These are phyloP conservation scores for Margaritispora aquatica DNA, from an alignment of 495 filamentous ascomycete species.

Conservation along the genomic window DNA sequence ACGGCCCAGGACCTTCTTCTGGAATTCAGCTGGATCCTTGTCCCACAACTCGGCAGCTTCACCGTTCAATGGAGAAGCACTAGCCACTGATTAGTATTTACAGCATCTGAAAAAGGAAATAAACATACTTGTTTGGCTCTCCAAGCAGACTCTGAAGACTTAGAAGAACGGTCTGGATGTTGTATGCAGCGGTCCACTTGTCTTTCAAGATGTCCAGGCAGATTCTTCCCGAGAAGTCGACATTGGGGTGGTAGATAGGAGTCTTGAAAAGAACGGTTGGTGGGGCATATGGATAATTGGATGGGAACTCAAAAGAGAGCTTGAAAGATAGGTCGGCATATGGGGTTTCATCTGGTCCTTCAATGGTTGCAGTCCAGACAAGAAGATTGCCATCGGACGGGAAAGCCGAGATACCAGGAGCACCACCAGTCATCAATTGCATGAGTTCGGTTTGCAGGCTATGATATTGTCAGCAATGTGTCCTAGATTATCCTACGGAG, in stretches of 20 bases:
- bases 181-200: conserved; percentile 94
- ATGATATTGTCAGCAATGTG: conserved; percentile 18
- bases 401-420: conserved; percentile 92
- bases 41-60: conserved; percentile 97
- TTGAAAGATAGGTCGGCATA: conserved; percentile 88
- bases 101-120: not conserved
- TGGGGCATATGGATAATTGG: conserved; percentile 90
- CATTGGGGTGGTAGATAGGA: conserved; percentile 90
- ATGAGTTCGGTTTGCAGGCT: conserved; percentile 96
- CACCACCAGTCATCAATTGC: conserved; percentile 92
- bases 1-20: conserved; percentile 56
- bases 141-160: conserved; percentile 93
- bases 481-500: not conserved
- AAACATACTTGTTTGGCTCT: conserved; percentile 90
- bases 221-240: conserved; percentile 88
- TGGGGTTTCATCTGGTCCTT: conserved; percentile 83
- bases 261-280: conserved; percentile 91
- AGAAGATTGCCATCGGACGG: conserved; percentile 85
- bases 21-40: conserved; percentile 78
- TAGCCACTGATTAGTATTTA: conserved; percentile 32
- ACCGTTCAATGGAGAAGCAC: conserved; percentile 89
- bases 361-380: conserved; percentile 88
- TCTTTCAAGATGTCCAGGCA: conserved; percentile 97
- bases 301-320: conserved; percentile 85
- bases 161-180: conserved; percentile 84